These are phyloP conservation scores for Globisporangium alternatum DNA, from an alignment of 352 stramenopile species.

Conservation along the genomic window DNA sequence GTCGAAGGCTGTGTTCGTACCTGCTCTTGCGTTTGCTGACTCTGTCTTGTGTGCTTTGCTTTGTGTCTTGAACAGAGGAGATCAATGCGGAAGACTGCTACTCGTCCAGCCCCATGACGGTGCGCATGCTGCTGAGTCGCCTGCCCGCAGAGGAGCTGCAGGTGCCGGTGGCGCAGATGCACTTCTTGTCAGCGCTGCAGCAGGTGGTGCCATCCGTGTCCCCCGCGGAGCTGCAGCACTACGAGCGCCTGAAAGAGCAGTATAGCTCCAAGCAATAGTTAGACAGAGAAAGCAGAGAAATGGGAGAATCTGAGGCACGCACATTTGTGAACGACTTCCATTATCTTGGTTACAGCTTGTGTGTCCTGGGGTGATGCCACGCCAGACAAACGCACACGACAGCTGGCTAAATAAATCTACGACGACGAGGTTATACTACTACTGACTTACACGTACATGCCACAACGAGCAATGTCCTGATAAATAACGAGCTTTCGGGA, in stretches of 20 bases:
- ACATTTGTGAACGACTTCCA: too few species aligned
- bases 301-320: neutral
- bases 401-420: neutral
- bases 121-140: conserved; percentile 62
- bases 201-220: conserved; percentile 84
- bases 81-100: conserved; percentile 82
- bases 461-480: neutral
- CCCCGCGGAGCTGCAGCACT: conserved; percentile 79
- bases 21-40: neutral
- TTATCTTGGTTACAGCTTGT: neutral
- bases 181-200: conserved; percentile 58
- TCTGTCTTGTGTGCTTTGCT: neutral
- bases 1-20: conserved; percentile 3
- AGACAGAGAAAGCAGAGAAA: neutral
- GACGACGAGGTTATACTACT: neutral
- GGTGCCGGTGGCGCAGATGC: conserved; percentile 45
- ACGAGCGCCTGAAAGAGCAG: conserved; percentile 84
- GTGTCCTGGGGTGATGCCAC: neutral
- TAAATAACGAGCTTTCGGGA: neutral
- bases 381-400: neutral
- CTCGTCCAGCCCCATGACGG: conserved; percentile 67
- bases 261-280: conserved; percentile 67
- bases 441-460: neutral
- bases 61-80: conserved; percentile 30
- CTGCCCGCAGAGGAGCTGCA: conserved; percentile 58